phyloP scores from a whole-genome alignment of 306 rosid genomes.

The Glycyrrhiza uralensis region DNA sequence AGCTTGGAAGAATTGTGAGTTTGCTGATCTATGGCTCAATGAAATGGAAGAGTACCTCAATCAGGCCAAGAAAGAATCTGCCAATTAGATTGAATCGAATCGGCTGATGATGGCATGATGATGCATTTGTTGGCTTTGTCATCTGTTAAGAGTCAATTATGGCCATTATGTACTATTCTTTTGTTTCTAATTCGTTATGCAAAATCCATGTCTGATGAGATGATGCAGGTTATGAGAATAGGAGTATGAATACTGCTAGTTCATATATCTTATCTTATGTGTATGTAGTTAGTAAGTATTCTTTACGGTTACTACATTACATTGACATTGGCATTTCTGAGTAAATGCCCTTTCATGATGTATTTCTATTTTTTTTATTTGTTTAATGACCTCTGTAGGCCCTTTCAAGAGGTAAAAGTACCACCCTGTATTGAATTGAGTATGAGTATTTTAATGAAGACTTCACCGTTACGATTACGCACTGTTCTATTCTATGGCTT shows the following conservation, averaged over 20 bases:
- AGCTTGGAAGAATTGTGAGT: conserved; percentile 73
- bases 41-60: conserved; percentile 51
- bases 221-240: conserved; percentile 15
- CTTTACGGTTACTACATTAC: background rate
- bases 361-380: conserved; percentile 34
- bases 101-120: background rate
- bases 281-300: conserved; percentile 21
- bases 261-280: conserved; percentile 2
- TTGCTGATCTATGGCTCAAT: conserved; percentile 65
- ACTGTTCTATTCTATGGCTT: background rate
- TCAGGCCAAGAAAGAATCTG: conserved; percentile 33
- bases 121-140: background rate
- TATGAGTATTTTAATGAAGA: conserved; percentile 16
- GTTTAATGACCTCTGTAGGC: conserved; percentile 13
- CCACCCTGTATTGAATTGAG: conserved; percentile 7
- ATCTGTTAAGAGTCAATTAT: background rate
- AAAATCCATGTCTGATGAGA: conserved; percentile 2
- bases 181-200: conserved; percentile 30
- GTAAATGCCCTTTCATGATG: conserved; percentile 23
- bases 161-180: conserved; percentile 16
- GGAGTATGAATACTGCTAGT: conserved; percentile 18
- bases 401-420: background rate
- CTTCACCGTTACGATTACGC: background rate
- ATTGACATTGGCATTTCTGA: conserved; percentile 25
- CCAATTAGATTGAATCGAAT: conserved; percentile 21